phyloP scores from a whole-genome alignment of 83 land plant species.

The Picea engelmannii region DNA sequence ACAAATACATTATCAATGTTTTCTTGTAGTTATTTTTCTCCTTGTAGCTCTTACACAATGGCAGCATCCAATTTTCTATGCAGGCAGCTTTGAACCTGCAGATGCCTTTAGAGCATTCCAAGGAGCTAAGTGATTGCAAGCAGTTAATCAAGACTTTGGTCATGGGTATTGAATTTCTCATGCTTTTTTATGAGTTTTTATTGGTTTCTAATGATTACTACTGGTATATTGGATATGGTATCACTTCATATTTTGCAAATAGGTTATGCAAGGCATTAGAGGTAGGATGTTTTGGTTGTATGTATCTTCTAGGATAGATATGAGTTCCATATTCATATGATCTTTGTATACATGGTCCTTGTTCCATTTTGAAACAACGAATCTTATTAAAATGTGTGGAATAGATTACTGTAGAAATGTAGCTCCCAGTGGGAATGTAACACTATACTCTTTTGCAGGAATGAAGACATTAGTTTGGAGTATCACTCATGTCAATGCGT shows the following conservation, averaged over 20 bases:
- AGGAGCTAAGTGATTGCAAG: conserved; percentile 93
- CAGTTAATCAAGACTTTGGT: conserved; percentile 89
- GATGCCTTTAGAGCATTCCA: conserved; percentile 82
- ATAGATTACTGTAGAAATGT: neutral
- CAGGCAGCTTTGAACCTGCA: conserved; percentile 91
- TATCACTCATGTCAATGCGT: conserved; percentile 81
- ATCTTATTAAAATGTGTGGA: neutral
- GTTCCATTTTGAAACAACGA: neutral
- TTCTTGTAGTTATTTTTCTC: too few species aligned
- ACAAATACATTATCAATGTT: too few species aligned
- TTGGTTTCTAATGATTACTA: neutral
- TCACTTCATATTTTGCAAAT: neutral
- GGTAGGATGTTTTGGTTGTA: too few species aligned
- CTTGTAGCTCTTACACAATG: too few species aligned
- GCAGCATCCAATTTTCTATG: conserved; percentile 19
- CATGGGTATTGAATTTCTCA: conserved; percentile 70
- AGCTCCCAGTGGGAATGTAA: neutral
- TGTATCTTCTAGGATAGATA: too few species aligned
- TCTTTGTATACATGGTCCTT: neutral
- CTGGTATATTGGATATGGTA: neutral
- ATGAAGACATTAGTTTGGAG: conserved; percentile 99
- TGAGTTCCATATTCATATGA: neutral
- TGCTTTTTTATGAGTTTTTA: neutral
- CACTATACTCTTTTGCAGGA: conserved; percentile 26
- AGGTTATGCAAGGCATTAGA: neutral